These are phyloP conservation scores for Magnusiomyces clavatus DNA, from an alignment of 1,139 yeast genomes.

Conservation along the genomic window DNA sequence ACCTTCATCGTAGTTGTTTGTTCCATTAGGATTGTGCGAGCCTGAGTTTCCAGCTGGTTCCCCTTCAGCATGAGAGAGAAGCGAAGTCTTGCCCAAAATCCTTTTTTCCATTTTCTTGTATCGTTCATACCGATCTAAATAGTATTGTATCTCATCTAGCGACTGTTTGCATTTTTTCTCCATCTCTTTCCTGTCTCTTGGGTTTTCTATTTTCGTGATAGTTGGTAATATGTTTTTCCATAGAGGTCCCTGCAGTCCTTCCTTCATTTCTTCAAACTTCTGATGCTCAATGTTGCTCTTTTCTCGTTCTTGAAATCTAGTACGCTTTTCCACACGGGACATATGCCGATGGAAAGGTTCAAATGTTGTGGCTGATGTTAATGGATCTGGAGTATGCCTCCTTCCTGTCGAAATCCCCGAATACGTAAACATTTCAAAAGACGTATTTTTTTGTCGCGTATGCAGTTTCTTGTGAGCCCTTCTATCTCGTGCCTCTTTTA, in stretches of 20 bases:
- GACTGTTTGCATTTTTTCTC: constrained; percentile 45
- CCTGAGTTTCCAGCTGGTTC: background rate
- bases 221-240: constrained; percentile 49
- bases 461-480: too few relatives aligned
- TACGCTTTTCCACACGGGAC: constrained; percentile 58
- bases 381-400: constrained; percentile 12
- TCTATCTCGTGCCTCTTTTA: too few relatives aligned
- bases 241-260: constrained; percentile 42
- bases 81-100: constrained; percentile 29
- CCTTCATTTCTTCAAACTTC: constrained; percentile 40
- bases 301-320: constrained; percentile 51
- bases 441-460: background rate
- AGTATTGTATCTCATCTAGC: constrained; percentile 40
- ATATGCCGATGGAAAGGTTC: constrained; percentile 48
- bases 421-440: constrained; percentile 11
- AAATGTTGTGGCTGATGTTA: constrained; percentile 1
- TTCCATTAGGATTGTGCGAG: background rate
- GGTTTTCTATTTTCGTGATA: constrained; percentile 48
- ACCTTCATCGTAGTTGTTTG: too few relatives aligned
- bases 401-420: constrained; percentile 10
- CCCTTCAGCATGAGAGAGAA: too few relatives aligned
- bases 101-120: constrained; percentile 67
- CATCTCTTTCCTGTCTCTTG: constrained; percentile 43
- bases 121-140: constrained; percentile 56
- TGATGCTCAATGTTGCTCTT: constrained; percentile 46